Evolutionary conservation across 345 rosid genomes (phyloP).

Genomic region (Psidium friedrichsthalianum): DNA sequence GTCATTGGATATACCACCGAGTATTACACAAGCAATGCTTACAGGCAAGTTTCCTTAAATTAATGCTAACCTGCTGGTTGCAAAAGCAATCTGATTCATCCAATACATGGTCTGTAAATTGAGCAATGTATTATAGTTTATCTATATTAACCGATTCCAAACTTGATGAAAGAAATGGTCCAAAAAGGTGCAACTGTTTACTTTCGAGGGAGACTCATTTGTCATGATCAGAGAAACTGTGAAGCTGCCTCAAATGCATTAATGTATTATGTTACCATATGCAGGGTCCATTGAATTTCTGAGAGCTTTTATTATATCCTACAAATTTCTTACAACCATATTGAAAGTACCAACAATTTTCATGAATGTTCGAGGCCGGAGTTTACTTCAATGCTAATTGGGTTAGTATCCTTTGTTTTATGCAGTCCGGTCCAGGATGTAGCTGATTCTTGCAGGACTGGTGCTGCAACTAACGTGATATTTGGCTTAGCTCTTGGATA

Average conservation of each 20-base stretch:
- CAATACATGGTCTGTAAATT: neutral
- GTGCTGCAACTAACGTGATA: conserved; percentile 65
- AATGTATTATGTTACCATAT: neutral
- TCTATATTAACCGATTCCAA: neutral
- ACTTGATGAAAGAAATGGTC: neutral
- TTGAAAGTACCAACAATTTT: neutral
- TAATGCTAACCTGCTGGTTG: neutral
- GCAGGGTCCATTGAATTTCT: neutral
- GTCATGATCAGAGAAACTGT: neutral
- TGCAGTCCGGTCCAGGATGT: conserved; percentile 64
- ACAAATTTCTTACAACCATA: neutral
- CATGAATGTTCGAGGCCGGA: neutral
- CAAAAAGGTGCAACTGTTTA: neutral
- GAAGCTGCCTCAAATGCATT: neutral
- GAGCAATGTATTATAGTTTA: neutral
- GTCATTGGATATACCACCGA: conserved; percentile 51
- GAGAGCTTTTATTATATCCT: neutral
- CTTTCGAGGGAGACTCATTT: neutral
- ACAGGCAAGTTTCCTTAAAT: conserved; percentile 23
- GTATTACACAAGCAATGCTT: conserved; percentile 61
- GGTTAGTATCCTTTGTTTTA: neutral
- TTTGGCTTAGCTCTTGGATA: conserved; percentile 60
- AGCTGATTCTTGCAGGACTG: conserved; percentile 57
- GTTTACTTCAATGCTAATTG: neutral
- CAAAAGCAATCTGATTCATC: neutral